Evolutionary conservation across 495 filamentous ascomycete genomes (phyloP).

Genomic region (Neurospora tetraspora): DNA sequence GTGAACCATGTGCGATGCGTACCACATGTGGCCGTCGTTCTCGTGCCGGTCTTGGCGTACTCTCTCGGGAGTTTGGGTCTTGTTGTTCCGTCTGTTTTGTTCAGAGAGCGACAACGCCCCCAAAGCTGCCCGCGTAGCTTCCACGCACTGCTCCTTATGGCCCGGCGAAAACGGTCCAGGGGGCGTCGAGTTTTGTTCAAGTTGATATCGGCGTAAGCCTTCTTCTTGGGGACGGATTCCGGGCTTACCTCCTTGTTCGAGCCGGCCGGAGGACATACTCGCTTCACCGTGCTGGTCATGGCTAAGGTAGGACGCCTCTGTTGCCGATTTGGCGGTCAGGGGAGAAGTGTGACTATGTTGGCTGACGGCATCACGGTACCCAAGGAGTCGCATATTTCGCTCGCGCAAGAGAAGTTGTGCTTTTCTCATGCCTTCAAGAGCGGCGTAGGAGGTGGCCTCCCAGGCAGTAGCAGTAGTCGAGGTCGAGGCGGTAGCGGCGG

Average conservation of each 20-base stretch:
- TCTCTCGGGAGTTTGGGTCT: background rate
- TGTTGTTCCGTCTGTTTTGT: background rate
- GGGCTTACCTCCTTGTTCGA: background rate
- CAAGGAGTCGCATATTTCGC: background rate
- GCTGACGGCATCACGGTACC: no score
- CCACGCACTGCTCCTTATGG: background rate
- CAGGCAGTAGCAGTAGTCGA: no score
- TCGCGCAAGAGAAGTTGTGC: background rate
- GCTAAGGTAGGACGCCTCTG: background rate
- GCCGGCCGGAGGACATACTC: background rate
- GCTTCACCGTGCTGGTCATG: background rate
- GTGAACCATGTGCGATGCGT: background rate
- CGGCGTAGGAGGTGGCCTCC: background rate
- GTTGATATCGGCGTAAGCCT: background rate
- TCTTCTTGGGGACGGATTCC: background rate
- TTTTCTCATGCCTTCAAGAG: background rate
- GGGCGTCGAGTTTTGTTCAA: background rate
- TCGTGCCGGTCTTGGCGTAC: background rate
- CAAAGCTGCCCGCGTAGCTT: background rate
- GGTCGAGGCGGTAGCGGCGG: no score
- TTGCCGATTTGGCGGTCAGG: background rate
- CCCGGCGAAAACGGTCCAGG: background rate
- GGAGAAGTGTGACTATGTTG: background rate
- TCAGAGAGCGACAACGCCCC: background rate
- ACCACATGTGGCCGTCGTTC: background rate